Evolutionary conservation across 2,329 filamentous ascomycete genomes (phyloP).

Genomic region (Myriosclerotinia scirpicola): DNA sequence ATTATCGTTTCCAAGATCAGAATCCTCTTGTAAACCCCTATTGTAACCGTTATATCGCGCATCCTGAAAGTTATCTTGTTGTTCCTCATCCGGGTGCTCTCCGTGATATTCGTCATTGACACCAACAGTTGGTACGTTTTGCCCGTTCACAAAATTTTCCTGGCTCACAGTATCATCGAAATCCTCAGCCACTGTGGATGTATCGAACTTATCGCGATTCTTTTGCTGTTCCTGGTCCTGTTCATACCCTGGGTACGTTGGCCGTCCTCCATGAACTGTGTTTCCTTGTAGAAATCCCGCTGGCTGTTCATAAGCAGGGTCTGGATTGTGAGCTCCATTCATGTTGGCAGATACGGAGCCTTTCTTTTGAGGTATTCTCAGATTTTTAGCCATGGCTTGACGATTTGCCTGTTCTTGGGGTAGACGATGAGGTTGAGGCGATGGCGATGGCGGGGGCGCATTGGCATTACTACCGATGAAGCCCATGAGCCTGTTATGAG

Average conservation of each 20-base stretch:
- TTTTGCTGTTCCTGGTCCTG: not conserved
- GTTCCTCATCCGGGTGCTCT: not conserved
- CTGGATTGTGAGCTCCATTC: conserved; percentile 3
- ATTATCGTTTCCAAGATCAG: not conserved
- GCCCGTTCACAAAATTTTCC: not conserved
- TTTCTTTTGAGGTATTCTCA: conserved; percentile 14
- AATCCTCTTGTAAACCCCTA: not conserved
- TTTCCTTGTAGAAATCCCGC: not conserved
- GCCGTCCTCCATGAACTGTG: not conserved
- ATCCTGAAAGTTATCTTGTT: not conserved
- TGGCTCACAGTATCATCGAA: conserved; percentile 21
- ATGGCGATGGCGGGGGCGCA: conserved; percentile 2
- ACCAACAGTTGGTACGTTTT: not conserved
- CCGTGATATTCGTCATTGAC: not conserved
- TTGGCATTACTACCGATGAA: not conserved
- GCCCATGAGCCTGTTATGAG: not conserved
- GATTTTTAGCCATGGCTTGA: conserved; percentile 1
- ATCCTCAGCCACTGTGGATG: conserved; percentile 7
- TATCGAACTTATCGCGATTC: conserved; percentile 4
- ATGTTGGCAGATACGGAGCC: conserved; percentile 4
- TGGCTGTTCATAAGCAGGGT: conserved; percentile 6
- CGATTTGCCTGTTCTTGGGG: not conserved
- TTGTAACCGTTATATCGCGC: not conserved
- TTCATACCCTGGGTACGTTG: not conserved
- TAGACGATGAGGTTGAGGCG: not conserved